Percentiles rank a stretch among this genome's conserved stretches.
Evolutionary conservation across 352 stramenopile genomes (phyloP).

Genomic region (Globisporangium mamillatum): DNA sequence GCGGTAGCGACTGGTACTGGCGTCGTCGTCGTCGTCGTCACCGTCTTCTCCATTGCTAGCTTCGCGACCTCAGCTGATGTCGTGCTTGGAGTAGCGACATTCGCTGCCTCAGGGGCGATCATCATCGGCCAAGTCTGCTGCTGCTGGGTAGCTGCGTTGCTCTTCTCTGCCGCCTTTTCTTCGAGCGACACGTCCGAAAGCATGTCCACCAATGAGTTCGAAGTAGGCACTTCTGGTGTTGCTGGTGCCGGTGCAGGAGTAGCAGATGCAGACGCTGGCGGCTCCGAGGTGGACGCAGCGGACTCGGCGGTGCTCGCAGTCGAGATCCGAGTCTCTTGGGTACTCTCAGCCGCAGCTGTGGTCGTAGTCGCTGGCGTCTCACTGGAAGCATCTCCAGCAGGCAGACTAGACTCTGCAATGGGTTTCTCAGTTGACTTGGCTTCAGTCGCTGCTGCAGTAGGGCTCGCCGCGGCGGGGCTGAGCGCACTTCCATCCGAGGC

Average conservation of each 20-base stretch:
- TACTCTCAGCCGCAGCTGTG: background rate
- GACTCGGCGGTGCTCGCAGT: constrained; percentile 7
- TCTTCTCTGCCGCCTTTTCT: constrained; percentile 9
- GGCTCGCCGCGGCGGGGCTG: constrained; percentile 31
- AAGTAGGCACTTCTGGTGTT: background rate
- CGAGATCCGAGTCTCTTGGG: background rate
- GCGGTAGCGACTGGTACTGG: background rate
- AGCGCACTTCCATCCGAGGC: constrained; percentile 43
- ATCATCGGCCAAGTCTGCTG: background rate
- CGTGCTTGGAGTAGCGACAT: background rate
- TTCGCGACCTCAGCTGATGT: background rate
- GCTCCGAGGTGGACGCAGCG: background rate
- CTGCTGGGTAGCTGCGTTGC: background rate
- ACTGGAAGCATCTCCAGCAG: background rate
- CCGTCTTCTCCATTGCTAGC: background rate
- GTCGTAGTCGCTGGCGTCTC: background rate
- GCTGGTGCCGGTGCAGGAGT: background rate
- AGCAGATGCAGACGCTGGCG: background rate
- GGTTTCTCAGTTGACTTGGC: background rate
- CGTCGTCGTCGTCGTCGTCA: background rate
- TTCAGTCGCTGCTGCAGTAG: background rate
- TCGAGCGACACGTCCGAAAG: constrained; percentile 10
- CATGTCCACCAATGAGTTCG: constrained; percentile 1
- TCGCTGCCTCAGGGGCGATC: background rate
- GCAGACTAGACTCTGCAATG: background rate